Evolutionary conservation across 257 asterid genomes (phyloP).

Genomic region (Solanum raphanifolium): DNA sequence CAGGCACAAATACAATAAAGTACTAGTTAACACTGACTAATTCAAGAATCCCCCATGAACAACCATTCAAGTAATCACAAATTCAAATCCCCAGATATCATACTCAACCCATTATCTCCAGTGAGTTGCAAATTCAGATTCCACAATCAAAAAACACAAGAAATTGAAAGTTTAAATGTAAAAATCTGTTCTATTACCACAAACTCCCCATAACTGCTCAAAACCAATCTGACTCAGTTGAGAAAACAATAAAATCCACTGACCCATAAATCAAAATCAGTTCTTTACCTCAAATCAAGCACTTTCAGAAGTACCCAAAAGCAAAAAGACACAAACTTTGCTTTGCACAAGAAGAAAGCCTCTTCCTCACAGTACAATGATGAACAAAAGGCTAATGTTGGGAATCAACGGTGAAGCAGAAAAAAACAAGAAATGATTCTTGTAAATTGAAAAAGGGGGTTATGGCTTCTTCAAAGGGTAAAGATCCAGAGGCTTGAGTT

Average conservation of each 20-base stretch:
- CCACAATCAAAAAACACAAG: not conserved
- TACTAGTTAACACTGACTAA: not conserved
- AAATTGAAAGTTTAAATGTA: not conserved
- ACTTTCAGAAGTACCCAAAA: not conserved
- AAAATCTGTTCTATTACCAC: not conserved
- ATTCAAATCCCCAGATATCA: not conserved
- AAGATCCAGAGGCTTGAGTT: not conserved
- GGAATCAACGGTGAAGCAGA: not conserved
- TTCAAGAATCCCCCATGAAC: not conserved
- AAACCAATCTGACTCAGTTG: not conserved
- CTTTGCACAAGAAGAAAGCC: constrained; percentile 1
- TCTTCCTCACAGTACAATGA: not conserved
- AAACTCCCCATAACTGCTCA: not conserved
- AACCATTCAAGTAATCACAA: not conserved
- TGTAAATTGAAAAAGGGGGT: not conserved
- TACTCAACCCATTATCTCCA: constrained; percentile 1
- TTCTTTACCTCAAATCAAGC: not conserved
- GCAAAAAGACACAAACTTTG: not conserved
- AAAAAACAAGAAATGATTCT: constrained; percentile 3
- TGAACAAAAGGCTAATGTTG: not conserved
- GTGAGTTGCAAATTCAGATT: not conserved
- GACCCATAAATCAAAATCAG: not conserved
- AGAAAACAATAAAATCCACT: not conserved
- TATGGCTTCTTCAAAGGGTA: not conserved
- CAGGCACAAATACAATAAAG: not conserved